Conservation (phyloP, 345 rosid genomes). For the Eutrema heterophyllum region DNA sequence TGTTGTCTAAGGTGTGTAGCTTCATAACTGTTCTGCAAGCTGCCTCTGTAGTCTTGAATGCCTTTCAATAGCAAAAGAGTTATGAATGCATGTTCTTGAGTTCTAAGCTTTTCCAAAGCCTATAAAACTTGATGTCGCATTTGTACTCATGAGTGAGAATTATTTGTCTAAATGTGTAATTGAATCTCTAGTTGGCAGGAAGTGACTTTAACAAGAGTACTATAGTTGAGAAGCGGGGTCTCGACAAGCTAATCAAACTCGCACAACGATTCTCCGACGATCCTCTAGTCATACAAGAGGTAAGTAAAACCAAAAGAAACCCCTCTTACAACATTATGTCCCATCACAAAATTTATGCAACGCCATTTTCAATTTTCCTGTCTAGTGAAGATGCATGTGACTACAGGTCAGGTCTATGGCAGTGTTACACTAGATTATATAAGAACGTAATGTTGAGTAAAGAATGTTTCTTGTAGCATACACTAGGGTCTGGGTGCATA, state of each 20-base stretch:
- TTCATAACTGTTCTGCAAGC: not conserved
- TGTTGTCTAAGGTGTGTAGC: constrained; percentile 65
- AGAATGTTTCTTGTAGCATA: not conserved
- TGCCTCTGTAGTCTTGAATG: not conserved
- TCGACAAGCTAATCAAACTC: constrained; percentile 61
- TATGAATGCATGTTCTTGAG: not conserved
- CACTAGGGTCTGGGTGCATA: constrained; percentile 8
- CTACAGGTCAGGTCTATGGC: not conserved
- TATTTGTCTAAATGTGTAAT: constrained; percentile 18
- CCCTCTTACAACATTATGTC: not conserved
- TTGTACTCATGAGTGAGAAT: not conserved
- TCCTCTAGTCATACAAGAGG: constrained; percentile 85
- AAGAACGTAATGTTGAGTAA: not conserved
- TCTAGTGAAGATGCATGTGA: not conserved
- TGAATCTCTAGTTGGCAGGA: constrained; percentile 73
- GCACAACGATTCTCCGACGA: constrained; percentile 74
- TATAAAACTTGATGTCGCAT: not conserved
- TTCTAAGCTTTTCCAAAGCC: not conserved
- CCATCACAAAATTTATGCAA: not conserved
- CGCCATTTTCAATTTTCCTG: not conserved
- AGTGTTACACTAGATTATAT: not conserved
- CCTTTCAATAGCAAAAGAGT: not conserved
- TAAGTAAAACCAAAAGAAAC: constrained; percentile 23
- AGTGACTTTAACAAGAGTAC: constrained; percentile 81
- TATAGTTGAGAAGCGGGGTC: constrained; percentile 72